These are phyloP conservation scores for Chlorella sp. DNA, from an alignment of 139 green algal species.

Conservation along the genomic window DNA sequence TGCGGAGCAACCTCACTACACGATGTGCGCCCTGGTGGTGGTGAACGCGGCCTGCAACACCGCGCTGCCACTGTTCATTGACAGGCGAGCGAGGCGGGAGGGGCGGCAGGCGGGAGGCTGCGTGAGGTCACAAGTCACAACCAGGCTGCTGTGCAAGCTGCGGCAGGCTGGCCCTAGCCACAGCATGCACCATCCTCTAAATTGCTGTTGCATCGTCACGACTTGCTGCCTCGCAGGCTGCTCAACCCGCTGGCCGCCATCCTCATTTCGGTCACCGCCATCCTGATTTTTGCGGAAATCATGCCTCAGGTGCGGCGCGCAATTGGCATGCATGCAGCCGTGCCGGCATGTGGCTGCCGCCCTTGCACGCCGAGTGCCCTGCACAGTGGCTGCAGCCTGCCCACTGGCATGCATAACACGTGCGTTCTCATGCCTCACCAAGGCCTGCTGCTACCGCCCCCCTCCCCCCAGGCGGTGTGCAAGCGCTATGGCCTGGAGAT, in stretches of 20 bases:
- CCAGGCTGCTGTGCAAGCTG: background rate
- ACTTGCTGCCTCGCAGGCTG: slow-evolving; percentile 41
- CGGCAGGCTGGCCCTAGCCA: background rate
- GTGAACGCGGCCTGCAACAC: slow-evolving; percentile 75
- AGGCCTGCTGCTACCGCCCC: background rate
- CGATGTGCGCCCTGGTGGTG: slow-evolving; percentile 70
- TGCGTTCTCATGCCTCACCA: too few species aligned
- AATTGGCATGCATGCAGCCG: background rate
- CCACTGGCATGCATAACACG: background rate
- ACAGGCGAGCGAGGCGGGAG: slow-evolving; percentile 38
- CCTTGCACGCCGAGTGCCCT: too few species aligned
- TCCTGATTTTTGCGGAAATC: slow-evolving; percentile 93
- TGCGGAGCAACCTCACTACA: slow-evolving; percentile 55
- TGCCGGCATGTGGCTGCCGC: background rate
- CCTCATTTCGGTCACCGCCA: slow-evolving; percentile 57
- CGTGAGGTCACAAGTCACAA: too few species aligned
- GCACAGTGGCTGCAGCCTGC: background rate
- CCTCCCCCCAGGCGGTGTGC: slow-evolving; percentile 37
- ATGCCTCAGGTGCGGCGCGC: slow-evolving; percentile 45
- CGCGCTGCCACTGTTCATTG: slow-evolving; percentile 82
- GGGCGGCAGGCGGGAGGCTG: too few species aligned
- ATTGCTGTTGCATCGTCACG: background rate
- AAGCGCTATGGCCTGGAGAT: slow-evolving; percentile 53
- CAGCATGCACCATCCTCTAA: background rate
- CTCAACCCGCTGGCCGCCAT: slow-evolving; percentile 75